These are phyloP conservation scores for Amphirosellinia nigrospora DNA, from an alignment of 495 filamentous ascomycete species.

Conservation along the genomic window DNA sequence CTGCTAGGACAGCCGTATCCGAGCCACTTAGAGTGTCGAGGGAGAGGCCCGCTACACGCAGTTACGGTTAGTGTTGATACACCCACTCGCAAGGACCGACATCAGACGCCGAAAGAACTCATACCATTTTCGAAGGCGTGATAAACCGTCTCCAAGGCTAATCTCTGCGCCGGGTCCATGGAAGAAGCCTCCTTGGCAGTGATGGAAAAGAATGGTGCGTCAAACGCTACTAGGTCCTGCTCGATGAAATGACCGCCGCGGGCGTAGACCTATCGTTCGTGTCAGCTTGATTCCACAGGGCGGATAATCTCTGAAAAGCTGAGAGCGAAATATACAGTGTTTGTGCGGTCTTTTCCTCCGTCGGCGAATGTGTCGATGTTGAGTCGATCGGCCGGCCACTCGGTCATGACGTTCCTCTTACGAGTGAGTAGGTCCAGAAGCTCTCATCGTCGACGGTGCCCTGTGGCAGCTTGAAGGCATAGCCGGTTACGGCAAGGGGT, in stretches of 20 bases:
- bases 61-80: too few species aligned
- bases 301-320: too few species aligned
- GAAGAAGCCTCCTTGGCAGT: not conserved
- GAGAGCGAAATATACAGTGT: too few species aligned
- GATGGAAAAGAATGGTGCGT: constrained; percentile 4
- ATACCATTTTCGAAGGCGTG: constrained; percentile 4
- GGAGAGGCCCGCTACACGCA: too few species aligned
- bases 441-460: not conserved
- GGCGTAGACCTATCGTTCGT: not conserved
- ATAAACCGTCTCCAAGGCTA: not conserved
- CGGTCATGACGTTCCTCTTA: not conserved
- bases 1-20: too few species aligned
- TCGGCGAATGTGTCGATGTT: not conserved
- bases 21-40: too few species aligned
- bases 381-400: not conserved
- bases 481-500: not conserved
- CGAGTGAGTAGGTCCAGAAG: not conserved
- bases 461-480: not conserved
- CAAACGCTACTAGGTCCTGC: not conserved
- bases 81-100: too few species aligned
- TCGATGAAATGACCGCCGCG: not conserved
- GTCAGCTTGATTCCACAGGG: not conserved
- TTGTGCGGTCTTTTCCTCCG: not conserved
- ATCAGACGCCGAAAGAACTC: too few species aligned
- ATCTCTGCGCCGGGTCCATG: not conserved